These are phyloP conservation scores for Moniliophthora roreri DNA, from an alignment of 1,284 basidiomycete genomes.

Conservation along the genomic window DNA sequence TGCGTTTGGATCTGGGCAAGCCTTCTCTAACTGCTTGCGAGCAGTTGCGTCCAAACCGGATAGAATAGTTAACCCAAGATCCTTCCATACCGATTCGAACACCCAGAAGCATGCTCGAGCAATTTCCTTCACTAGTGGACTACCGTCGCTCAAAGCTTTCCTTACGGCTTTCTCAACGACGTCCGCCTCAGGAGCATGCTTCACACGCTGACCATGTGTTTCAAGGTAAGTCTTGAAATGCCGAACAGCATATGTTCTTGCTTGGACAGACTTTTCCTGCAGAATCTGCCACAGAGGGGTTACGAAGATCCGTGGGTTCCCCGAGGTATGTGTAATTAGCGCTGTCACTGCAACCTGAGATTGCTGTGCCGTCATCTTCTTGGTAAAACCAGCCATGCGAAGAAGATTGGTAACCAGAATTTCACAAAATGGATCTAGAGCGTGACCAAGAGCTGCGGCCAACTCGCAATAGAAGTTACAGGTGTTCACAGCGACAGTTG, in stretches of 20 bases:
- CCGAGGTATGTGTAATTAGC: conserved; percentile 72
- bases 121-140: conserved; percentile 76
- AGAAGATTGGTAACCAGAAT: conserved; percentile 73
- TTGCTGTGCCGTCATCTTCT: conserved; percentile 88
- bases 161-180: conserved; percentile 43
- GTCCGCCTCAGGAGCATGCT: conserved; percentile 61
- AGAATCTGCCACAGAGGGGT: conserved; percentile 71
- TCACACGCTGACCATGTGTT: conserved; percentile 63
- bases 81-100: conserved; percentile 77
- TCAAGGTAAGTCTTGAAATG: conserved; percentile 79
- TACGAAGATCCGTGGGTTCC: conserved; percentile 70
- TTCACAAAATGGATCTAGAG: conserved; percentile 80
- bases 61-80: conserved; percentile 63
- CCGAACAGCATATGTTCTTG: conserved; percentile 65
- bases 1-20: conserved; percentile 59
- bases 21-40: conserved; percentile 86
- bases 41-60: conserved; percentile 69
- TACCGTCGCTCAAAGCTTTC: conserved; percentile 78
- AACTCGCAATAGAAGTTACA: conserved; percentile 82
- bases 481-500: conserved; percentile 85
- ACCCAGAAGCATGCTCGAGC: conserved; percentile 81
- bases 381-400: conserved; percentile 92
- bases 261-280: conserved; percentile 86
- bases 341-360: conserved; percentile 76
- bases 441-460: conserved; percentile 63